phyloP scores from a whole-genome alignment of 2,329 filamentous ascomycete species.

The Fusarium sp. region DNA sequence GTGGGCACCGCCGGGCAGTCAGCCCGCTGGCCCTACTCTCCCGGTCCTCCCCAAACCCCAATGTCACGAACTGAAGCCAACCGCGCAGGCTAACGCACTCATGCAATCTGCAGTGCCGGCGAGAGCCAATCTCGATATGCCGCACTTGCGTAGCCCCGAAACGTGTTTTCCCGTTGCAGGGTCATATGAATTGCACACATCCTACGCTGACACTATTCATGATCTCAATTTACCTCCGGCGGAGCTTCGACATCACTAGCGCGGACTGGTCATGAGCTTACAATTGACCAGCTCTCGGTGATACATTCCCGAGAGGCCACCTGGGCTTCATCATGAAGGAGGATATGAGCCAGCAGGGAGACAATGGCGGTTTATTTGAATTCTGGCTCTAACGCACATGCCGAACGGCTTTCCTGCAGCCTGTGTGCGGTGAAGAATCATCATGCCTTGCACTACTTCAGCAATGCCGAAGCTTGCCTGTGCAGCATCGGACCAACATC shows the following conservation, averaged over 20 bases:
- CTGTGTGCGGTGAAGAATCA: neutral
- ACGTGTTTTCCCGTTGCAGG: conserved; percentile 2
- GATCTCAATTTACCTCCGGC: conserved; percentile 21
- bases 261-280: conserved; percentile 8
- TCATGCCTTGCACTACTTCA: neutral
- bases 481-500: neutral
- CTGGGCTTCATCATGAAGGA: conserved; percentile 17
- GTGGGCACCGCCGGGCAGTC: conserved; percentile 26
- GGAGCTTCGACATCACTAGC: conserved; percentile 32
- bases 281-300: conserved; percentile 23
- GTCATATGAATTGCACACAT: conserved; percentile 11
- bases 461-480: neutral
- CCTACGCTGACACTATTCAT: conserved; percentile 21
- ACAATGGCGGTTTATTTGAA: conserved; percentile 5
- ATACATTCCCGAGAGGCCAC: conserved; percentile 30
- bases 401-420: neutral
- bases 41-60: conserved; percentile 10
- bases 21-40: conserved; percentile 12
- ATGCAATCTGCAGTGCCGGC: conserved; percentile 25
- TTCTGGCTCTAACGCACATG: neutral
- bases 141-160: conserved; percentile 14
- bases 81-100: conserved; percentile 19
- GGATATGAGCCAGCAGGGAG: conserved; percentile 21
- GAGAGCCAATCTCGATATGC: conserved; percentile 27
- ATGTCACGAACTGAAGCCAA: conserved; percentile 18